Percentiles rank a stretch among this genome's conserved stretches.
phyloP scores from a whole-genome alignment of 2,329 filamentous ascomycete genomes.

The Cladosporium austrohemisphaericum region DNA sequence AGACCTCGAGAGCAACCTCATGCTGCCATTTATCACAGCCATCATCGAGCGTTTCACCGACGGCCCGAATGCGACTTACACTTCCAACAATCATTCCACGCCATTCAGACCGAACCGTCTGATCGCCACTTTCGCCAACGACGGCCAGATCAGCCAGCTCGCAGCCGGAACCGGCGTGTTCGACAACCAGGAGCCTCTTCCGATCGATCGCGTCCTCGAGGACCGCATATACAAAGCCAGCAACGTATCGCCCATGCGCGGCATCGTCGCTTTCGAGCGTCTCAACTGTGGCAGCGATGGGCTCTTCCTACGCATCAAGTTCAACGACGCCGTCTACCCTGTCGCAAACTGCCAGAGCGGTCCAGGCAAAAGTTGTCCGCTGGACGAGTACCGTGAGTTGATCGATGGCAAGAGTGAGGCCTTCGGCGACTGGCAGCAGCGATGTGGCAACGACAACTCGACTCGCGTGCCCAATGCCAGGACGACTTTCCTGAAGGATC shows the following conservation, averaged over 20 bases:
- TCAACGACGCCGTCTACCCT: constrained; percentile 63
- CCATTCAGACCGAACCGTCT: constrained; percentile 53
- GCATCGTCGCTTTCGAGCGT: constrained; percentile 62
- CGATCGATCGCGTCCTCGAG: constrained; percentile 40
- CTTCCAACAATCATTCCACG: constrained; percentile 41
- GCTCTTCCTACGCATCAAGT: constrained; percentile 53
- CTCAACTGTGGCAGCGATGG: constrained; percentile 49
- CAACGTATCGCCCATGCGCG: constrained; percentile 59
- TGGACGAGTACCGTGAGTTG: constrained; percentile 35
- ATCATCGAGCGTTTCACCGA: constrained; percentile 52
- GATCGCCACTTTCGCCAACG: constrained; percentile 61
- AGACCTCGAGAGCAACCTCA: constrained; percentile 53
- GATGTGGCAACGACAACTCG: constrained; percentile 17
- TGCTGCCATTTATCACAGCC: constrained; percentile 58
- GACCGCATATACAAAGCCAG: constrained; percentile 52
- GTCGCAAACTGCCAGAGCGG: constrained; percentile 49
- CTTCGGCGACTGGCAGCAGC: constrained; percentile 19
- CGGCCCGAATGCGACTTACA: constrained; percentile 51
- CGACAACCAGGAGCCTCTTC: constrained; percentile 52
- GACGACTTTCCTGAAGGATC: constrained; percentile 19
- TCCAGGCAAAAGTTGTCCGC: constrained; percentile 46
- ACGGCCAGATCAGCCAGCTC: constrained; percentile 63
- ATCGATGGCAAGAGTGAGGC: constrained; percentile 16
- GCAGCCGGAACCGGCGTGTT: constrained; percentile 59
- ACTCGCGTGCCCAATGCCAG: constrained; percentile 17